A percentile compares a stretch with the other conserved stretches of the same genome.
These are phyloP conservation scores for Chaetomium olivaceum DNA, from an alignment of 2,329 filamentous ascomycete species.

Conservation along the genomic window DNA sequence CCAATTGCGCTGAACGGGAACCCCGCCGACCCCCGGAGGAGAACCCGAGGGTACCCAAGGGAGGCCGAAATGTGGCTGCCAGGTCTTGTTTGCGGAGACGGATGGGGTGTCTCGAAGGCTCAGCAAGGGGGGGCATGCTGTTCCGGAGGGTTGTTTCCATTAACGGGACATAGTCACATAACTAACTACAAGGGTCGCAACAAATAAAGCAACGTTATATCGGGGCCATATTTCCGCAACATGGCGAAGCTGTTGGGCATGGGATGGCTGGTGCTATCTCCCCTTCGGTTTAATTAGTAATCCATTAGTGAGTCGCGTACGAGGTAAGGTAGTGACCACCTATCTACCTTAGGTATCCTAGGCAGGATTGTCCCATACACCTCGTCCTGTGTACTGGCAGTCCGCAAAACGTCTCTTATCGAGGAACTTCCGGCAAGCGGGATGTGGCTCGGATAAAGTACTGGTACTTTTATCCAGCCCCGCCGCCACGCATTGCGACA, in stretches of 20 bases:
- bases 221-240: not conserved
- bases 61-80: constrained; percentile 10
- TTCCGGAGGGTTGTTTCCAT: not conserved
- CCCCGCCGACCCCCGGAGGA: constrained; percentile 7
- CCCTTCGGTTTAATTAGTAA: too few species aligned
- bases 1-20: constrained; percentile 7
- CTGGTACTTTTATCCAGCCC: constrained; percentile 2
- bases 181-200: not conserved
- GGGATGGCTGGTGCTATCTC: not conserved
- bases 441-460: not conserved
- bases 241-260: not conserved
- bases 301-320: too few species aligned
- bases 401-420: not conserved
- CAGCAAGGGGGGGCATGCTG: not conserved
- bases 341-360: too few species aligned
- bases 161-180: not conserved
- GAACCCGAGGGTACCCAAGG: constrained; percentile 11
- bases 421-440: not conserved
- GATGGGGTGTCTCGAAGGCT: constrained; percentile 13
- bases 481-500: not conserved
- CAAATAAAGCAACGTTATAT: not conserved
- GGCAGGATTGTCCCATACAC: too few species aligned
- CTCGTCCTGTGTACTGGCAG: not conserved
- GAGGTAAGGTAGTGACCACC: too few species aligned
- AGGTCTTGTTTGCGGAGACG: not conserved